phyloP scores from a whole-genome alignment of 2,329 filamentous ascomycete genomes.

The Triangularia verruculosa region DNA sequence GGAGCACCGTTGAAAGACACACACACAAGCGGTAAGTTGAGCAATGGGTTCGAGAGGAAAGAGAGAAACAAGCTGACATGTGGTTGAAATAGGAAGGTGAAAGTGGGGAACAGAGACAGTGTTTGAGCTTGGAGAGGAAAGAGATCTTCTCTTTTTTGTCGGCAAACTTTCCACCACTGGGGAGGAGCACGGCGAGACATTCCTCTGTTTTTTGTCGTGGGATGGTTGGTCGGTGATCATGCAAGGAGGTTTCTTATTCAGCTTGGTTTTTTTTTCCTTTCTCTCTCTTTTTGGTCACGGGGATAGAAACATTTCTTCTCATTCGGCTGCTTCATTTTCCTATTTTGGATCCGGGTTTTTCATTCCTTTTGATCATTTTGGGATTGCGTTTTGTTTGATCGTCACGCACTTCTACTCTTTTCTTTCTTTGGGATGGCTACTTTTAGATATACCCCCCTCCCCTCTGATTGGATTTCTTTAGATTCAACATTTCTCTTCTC shows the following conservation, averaged over 20 bases:
- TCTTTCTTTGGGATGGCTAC: background rate
- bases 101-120: background rate
- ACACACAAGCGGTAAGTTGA: background rate
- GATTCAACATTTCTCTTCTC: conserved; percentile 8
- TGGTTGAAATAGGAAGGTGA: background rate
- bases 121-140: conserved; percentile 10
- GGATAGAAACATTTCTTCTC: background rate
- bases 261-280: conserved; percentile 6
- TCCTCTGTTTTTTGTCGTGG: conserved; percentile 1
- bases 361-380: background rate
- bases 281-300: conserved; percentile 6
- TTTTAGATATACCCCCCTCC: conserved; percentile 23
- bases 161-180: background rate
- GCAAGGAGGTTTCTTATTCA: background rate
- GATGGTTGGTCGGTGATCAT: conserved; percentile 14
- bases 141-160: conserved; percentile 8
- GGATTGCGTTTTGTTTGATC: conserved; percentile 4
- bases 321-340: background rate
- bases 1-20: background rate
- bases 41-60: background rate
- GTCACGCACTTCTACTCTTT: background rate
- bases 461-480: conserved; percentile 8
- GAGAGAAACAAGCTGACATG: background rate
- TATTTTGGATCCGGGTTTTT: background rate
- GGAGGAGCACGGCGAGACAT: background rate